These are phyloP conservation scores for Lignosus rhinocerotis DNA, from an alignment of 1,284 basidiomycete species.

Conservation along the genomic window DNA sequence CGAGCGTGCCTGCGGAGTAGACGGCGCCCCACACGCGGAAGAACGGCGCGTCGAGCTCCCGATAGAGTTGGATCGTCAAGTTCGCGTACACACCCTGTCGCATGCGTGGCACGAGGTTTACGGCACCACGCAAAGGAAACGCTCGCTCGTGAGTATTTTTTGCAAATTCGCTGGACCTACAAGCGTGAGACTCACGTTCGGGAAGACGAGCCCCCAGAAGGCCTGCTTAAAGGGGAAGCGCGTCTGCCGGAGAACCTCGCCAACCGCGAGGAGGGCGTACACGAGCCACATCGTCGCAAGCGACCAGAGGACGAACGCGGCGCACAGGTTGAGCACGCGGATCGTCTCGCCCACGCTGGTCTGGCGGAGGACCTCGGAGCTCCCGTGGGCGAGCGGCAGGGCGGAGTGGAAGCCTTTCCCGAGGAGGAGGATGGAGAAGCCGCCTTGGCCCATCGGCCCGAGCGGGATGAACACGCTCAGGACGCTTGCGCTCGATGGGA, in stretches of 20 bases:
- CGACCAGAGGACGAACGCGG: slow-evolving; percentile 45
- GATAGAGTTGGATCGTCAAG: slow-evolving; percentile 44
- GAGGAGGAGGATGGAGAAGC: slow-evolving; percentile 56
- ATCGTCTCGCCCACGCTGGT: slow-evolving; percentile 32
- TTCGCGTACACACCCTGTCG: slow-evolving; percentile 44
- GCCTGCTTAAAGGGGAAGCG: slow-evolving; percentile 41
- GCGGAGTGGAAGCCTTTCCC: slow-evolving; percentile 43
- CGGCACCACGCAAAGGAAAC: background rate
- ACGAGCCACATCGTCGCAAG: slow-evolving; percentile 47
- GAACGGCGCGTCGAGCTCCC: slow-evolving; percentile 40
- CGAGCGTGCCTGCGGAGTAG: slow-evolving; percentile 25
- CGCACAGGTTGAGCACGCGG: slow-evolving; percentile 38
- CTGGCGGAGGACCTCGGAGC: slow-evolving; percentile 32
- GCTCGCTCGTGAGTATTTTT: background rate
- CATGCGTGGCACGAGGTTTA: background rate
- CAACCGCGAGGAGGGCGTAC: slow-evolving; percentile 38
- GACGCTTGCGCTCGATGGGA: slow-evolving; percentile 31
- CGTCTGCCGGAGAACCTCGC: slow-evolving; percentile 31
- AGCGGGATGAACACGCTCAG: slow-evolving; percentile 34
- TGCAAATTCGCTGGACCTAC: background rate
- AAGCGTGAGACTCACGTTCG: slow-evolving; percentile 34
- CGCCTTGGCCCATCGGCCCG: slow-evolving; percentile 45
- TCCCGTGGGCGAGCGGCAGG: slow-evolving; percentile 37
- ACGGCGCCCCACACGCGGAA: slow-evolving; percentile 32
- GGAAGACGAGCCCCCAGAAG: slow-evolving; percentile 54